These are phyloP conservation scores for Mycosphaerella arachidis DNA, from an alignment of 2,329 filamentous ascomycete species.

Conservation along the genomic window DNA sequence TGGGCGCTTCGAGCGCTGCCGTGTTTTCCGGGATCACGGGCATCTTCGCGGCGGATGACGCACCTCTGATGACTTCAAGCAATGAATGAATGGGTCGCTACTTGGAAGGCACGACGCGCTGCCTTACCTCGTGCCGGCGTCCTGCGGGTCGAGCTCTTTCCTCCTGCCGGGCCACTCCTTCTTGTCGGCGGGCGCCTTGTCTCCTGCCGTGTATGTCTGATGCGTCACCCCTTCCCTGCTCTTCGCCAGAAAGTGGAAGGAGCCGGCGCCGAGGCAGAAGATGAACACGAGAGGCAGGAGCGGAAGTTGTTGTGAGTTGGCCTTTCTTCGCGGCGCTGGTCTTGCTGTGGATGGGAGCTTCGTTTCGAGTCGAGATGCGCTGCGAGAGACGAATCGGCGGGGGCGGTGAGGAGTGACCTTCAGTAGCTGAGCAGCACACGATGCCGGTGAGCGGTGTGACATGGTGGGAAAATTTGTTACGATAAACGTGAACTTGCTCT, in stretches of 20 bases:
- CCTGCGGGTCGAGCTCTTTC: not conserved
- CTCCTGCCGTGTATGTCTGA: slow-evolving; percentile 26
- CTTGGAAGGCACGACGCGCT: not conserved
- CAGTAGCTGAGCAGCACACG: not conserved
- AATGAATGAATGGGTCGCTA: too few relatives aligned
- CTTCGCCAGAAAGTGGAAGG: slow-evolving; percentile 46
- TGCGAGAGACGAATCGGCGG: not conserved
- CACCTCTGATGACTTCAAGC: not conserved
- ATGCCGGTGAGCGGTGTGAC: not conserved
- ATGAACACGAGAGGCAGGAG: slow-evolving; percentile 45
- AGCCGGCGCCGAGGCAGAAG: slow-evolving; percentile 42
- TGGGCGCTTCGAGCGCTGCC: slow-evolving; percentile 42
- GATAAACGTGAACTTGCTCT: too few relatives aligned
- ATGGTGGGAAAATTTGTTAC: not conserved
- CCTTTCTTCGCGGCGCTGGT: slow-evolving; percentile 8
- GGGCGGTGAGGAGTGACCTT: not conserved
- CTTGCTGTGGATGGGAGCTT: not conserved
- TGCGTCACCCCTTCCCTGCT: slow-evolving; percentile 34
- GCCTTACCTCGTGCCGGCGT: not conserved
- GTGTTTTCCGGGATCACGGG: slow-evolving; percentile 37
- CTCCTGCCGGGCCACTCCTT: slow-evolving; percentile 26
- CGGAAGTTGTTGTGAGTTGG: slow-evolving; percentile 36
- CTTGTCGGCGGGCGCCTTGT: slow-evolving; percentile 26
- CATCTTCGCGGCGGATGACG: slow-evolving; percentile 25
- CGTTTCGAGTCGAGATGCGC: not conserved